These are phyloP conservation scores for Cryptococcus amylolentus DNA, from an alignment of 1,284 basidiomycete species.

Conservation along the genomic window DNA sequence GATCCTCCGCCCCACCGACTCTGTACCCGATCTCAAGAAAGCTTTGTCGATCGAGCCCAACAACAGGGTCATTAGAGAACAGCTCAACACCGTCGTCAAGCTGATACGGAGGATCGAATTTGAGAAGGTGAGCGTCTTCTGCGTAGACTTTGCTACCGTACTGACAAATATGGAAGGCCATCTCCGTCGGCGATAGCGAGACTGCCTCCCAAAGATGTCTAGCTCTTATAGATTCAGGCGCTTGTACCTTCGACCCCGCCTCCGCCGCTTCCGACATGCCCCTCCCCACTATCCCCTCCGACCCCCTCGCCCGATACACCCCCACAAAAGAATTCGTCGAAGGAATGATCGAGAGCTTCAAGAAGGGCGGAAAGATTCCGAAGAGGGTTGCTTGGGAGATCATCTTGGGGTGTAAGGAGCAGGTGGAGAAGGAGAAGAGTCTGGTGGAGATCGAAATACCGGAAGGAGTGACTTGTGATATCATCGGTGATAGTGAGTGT, in stretches of 20 bases:
- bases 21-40: conserved; percentile 81
- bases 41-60: conserved; percentile 82
- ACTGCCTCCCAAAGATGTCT: conserved; percentile 66
- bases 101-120: conserved; percentile 72
- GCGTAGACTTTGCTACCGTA: not conserved
- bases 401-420: conserved; percentile 75
- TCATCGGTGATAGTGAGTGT: conserved; percentile 73
- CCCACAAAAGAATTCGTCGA: conserved; percentile 77
- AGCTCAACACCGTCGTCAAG: conserved; percentile 86
- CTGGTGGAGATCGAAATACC: conserved; percentile 74
- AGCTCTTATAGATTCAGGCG: conserved; percentile 76
- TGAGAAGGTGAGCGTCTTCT: conserved; percentile 64
- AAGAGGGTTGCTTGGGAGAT: conserved; percentile 94
- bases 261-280: conserved; percentile 56
- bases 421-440: conserved; percentile 73
- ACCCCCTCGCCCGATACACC: conserved; percentile 53
- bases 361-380: conserved; percentile 73
- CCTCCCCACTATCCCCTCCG: conserved; percentile 61
- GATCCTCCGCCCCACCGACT: conserved; percentile 76
- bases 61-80: conserved; percentile 74
- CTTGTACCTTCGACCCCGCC: conserved; percentile 50
- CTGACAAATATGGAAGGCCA: conserved; percentile 58
- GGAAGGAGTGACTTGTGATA: conserved; percentile 77
- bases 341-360: conserved; percentile 87
- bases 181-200: conserved; percentile 82